These are phyloP conservation scores for Suhomyces choctaworum DNA, from an alignment of 1,139 yeast species.

Conservation along the genomic window DNA sequence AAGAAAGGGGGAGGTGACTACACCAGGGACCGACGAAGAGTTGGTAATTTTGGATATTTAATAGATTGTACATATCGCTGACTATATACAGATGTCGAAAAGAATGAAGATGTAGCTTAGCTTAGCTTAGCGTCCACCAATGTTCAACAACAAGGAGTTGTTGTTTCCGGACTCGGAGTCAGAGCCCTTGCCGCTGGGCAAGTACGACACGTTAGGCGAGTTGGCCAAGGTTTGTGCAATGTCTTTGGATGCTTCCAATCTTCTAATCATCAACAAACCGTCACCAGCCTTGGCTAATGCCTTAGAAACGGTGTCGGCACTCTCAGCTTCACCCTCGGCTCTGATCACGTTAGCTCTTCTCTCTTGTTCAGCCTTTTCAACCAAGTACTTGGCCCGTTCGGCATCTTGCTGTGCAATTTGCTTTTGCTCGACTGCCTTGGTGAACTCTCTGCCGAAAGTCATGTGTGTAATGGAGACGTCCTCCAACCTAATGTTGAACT, in stretches of 20 bases:
- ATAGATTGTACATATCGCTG: constrained; percentile 8
- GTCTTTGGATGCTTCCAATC: constrained; percentile 95
- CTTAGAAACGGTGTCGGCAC: constrained; percentile 92
- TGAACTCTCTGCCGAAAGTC: constrained; percentile 96
- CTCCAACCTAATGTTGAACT: constrained; percentile 88
- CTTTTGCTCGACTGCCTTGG: constrained; percentile 97
- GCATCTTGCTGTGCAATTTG: constrained; percentile 99
- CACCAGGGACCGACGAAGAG: constrained; percentile 52
- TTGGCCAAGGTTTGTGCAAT: constrained; percentile 85
- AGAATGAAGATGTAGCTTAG: too few species aligned
- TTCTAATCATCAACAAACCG: constrained; percentile 88
- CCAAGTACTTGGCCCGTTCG: constrained; percentile 91
- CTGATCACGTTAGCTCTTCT: constrained; percentile 91
- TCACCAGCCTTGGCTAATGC: constrained; percentile 96
- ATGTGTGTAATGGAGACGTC: constrained; percentile 98
- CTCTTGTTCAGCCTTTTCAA: constrained; percentile 97
- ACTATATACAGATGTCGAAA: constrained; percentile 8
- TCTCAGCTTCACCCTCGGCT: constrained; percentile 99
- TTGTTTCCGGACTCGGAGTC: constrained; percentile 31
- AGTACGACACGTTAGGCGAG: constrained; percentile 87
- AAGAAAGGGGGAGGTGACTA: constrained; percentile 49
- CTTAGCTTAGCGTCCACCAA: constrained; percentile 45
- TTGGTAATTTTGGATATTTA: constrained; percentile 43
- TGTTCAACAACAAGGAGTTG: constrained; percentile 42
- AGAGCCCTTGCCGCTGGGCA: constrained; percentile 58